Evolutionary conservation across 805 yeast genomes (phyloP), one percentile per base, ranked within the genome.

Genomic region (Huiozyma naganishii): DNA sequence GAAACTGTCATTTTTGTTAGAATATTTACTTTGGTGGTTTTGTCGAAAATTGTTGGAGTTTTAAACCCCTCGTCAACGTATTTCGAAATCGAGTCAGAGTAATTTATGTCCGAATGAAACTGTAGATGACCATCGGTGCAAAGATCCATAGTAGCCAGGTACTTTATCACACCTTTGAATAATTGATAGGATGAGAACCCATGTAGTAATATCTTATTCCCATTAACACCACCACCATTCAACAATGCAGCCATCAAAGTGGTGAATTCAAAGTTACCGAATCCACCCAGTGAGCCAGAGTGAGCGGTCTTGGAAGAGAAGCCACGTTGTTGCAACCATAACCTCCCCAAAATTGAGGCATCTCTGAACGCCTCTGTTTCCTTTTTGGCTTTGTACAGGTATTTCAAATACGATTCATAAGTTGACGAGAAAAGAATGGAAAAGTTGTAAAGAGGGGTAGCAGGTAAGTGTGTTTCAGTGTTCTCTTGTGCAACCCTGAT

Each of bases 181-280:
- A 92, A 68, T 66, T 92, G 98, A 59, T 88, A 92, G 23, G 94
- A 82, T 3, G 95, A 87, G 61, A 83, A 90, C 0, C 97, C 98
- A 52, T 80, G 82, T 34, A 88, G 62, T 44, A 92, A 69, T 27
- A 87, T 80, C 54, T 79, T 83, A 54, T 80, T 82, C 10, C 94
- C 92, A 51, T 70, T 72, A 6, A 67, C 62, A 46, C 90, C 89
- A 52, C 94, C 94, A 53, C 96, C 96, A 48, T 80, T 78, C 37
- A 92, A 67, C 43, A 92, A 66, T 1, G 88, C 83, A 36, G 95
- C 80, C 79, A 87, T 77, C 41, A 90, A 62, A 34, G 82, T 66
- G 29, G 88, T 80, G 61, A 88, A 88, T 65, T 92, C 97, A 60
- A 87, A 87, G 53, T 82, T 84, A 9, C 97, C 97, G 62, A 92